phyloP scores from a whole-genome alignment of 495 filamentous ascomycete species.

The Zalerion maritima region DNA sequence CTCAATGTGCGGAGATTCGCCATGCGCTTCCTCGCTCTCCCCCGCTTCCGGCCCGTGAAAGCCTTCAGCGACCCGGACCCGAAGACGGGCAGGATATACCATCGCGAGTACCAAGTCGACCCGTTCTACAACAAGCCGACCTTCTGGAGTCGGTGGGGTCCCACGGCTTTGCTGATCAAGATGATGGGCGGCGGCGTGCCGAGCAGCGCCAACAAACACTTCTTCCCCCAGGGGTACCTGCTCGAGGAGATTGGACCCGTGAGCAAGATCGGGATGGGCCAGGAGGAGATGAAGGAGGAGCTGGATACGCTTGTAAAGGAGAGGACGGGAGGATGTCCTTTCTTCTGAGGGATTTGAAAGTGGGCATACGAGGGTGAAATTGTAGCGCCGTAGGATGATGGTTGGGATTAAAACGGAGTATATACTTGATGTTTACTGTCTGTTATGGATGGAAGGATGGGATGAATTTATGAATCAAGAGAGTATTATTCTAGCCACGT shows the following conservation, averaged over 20 bases:
- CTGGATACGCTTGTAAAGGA: slow-evolving; percentile 22
- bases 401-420: too few relatives aligned
- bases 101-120: slow-evolving; percentile 33
- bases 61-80: slow-evolving; percentile 29
- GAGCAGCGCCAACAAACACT: slow-evolving; percentile 42
- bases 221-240: slow-evolving; percentile 42
- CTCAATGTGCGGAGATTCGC: slow-evolving; percentile 34
- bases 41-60: slow-evolving; percentile 32
- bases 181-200: slow-evolving; percentile 41
- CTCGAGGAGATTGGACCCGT: slow-evolving; percentile 44
- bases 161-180: slow-evolving; percentile 37
- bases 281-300: slow-evolving; percentile 30
- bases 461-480: too few relatives aligned
- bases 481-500: too few relatives aligned
- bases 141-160: slow-evolving; percentile 46
- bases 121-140: slow-evolving; percentile 50
- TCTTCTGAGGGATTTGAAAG: slow-evolving; percentile 13
- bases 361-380: too few relatives aligned
- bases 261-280: slow-evolving; percentile 40
- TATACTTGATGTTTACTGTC: too few relatives aligned
- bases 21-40: slow-evolving; percentile 40
- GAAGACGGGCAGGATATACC: slow-evolving; percentile 32
- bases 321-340: slow-evolving; percentile 40
- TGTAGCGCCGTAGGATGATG: too few relatives aligned
- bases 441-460: too few relatives aligned